A percentile compares a stretch with the other conserved stretches of the same genome.
Evolutionary conservation across 1,284 basidiomycete species (phyloP).

Genomic region (Xerocomus subilludens): DNA sequence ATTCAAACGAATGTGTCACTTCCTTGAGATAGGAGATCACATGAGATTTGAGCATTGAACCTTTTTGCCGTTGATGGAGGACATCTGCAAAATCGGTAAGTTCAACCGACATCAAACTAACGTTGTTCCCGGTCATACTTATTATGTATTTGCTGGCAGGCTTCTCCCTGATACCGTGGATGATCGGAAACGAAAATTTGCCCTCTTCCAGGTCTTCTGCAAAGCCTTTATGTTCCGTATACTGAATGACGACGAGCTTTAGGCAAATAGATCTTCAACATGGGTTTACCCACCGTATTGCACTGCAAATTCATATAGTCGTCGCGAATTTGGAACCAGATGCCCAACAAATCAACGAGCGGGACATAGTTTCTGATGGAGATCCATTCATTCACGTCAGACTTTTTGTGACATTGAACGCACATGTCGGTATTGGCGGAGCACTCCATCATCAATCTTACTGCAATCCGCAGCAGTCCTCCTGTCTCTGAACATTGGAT

Average conservation of each 20-base stretch:
- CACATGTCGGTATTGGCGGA: conserved; percentile 71
- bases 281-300: conserved; percentile 64
- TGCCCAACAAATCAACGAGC: conserved; percentile 90
- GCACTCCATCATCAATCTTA: conserved; percentile 96
- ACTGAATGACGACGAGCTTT: conserved; percentile 60
- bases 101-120: conserved; percentile 12
- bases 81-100: conserved; percentile 67
- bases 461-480: conserved; percentile 89
- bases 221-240: conserved; percentile 91
- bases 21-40: conserved; percentile 80
- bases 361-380: conserved; percentile 83
- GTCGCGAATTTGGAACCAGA: conserved; percentile 96
- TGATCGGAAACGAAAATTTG: conserved; percentile 95
- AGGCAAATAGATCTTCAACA: not conserved
- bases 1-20: conserved; percentile 76
- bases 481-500: conserved; percentile 80
- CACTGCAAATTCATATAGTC: conserved; percentile 97
- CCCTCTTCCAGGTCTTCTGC: conserved; percentile 96
- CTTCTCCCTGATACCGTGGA: conserved; percentile 88
- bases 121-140: conserved; percentile 64
- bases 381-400: not conserved
- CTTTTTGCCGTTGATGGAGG: conserved; percentile 84
- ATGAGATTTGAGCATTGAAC: conserved; percentile 79
- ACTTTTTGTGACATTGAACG: not conserved
- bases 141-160: conserved; percentile 79